phyloP scores from a whole-genome alignment of 352 stramenopile species.

The Pythium brassicae region DNA sequence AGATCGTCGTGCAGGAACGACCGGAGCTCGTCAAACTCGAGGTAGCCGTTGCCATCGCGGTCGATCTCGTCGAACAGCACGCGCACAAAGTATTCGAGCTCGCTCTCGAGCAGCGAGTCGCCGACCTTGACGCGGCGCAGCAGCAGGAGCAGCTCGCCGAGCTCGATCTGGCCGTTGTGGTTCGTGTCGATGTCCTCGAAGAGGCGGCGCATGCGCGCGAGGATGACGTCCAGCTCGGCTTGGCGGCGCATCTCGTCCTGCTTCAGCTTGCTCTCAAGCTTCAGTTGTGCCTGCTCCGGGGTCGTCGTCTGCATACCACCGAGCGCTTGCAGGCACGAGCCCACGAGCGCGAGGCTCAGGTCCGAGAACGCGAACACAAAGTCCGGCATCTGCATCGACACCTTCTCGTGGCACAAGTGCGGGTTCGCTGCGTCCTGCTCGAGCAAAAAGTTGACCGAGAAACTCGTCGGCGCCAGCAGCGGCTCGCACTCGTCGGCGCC shows the following conservation, averaged over 20 bases:
- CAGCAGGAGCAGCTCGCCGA: slow-evolving; percentile 56
- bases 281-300: slow-evolving; percentile 50
- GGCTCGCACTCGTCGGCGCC: slow-evolving; percentile 30
- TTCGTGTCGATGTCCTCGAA: slow-evolving; percentile 76
- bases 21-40: slow-evolving; percentile 96
- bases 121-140: slow-evolving; percentile 62
- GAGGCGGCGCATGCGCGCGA: slow-evolving; percentile 49
- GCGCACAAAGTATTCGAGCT: slow-evolving; percentile 60
- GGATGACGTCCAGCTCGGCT: slow-evolving; percentile 46
- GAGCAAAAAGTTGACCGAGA: slow-evolving; percentile 44
- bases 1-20: slow-evolving; percentile 60
- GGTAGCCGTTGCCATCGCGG: slow-evolving; percentile 84
- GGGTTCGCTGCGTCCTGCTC: slow-evolving; percentile 38
- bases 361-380: slow-evolving; percentile 63
- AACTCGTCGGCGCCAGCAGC: slow-evolving; percentile 38
- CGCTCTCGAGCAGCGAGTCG: slow-evolving; percentile 53
- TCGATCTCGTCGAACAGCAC: slow-evolving; percentile 90
- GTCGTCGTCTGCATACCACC: slow-evolving; percentile 54
- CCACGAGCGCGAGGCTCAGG: slow-evolving; percentile 59
- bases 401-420: slow-evolving; percentile 37
- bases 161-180: slow-evolving; percentile 56
- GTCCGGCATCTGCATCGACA: slow-evolving; percentile 61
- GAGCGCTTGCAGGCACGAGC: slow-evolving; percentile 46
- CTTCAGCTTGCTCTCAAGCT: slow-evolving; percentile 46
- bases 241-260: slow-evolving; percentile 47